phyloP scores from a whole-genome alignment of 2,329 filamentous ascomycete species.

The Metarhizium brunneum region DNA sequence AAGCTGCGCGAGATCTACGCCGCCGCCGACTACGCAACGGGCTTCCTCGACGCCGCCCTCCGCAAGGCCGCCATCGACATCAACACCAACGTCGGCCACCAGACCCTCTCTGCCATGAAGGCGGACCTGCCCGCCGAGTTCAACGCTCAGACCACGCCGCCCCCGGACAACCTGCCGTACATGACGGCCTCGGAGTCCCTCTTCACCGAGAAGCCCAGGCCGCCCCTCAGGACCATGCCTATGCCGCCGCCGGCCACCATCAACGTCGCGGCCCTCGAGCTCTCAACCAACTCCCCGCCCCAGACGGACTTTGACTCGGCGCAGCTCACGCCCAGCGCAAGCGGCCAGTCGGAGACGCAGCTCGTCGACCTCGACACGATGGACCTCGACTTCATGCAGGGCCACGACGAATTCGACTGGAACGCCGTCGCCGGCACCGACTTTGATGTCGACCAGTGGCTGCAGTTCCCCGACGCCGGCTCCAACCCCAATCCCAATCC shows the following conservation, averaged over 20 bases:
- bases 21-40: slow-evolving; percentile 91
- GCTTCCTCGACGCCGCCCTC: slow-evolving; percentile 86
- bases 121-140: slow-evolving; percentile 25
- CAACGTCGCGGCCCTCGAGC: slow-evolving; percentile 25
- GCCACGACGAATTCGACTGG: slow-evolving; percentile 44
- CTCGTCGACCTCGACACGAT: slow-evolving; percentile 25
- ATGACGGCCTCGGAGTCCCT: slow-evolving; percentile 31
- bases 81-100: slow-evolving; percentile 26
- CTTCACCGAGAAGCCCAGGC: slow-evolving; percentile 23
- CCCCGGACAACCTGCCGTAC: slow-evolving; percentile 35
- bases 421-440: slow-evolving; percentile 41
- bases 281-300: slow-evolving; percentile 31
- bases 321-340: slow-evolving; percentile 35
- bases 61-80: slow-evolving; percentile 76
- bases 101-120: slow-evolving; percentile 26
- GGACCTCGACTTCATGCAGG: slow-evolving; percentile 37
- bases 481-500: slow-evolving; percentile 29
- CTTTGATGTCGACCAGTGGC: slow-evolving; percentile 50
- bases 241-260: slow-evolving; percentile 29
- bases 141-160: slow-evolving; percentile 41
- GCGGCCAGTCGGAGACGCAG: slow-evolving; percentile 30
- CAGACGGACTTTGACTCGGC: slow-evolving; percentile 34
- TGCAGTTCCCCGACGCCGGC: slow-evolving; percentile 46
- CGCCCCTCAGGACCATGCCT: slow-evolving; percentile 18
- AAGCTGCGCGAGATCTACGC: slow-evolving; percentile 82